Conservation (phyloP, 2,329 filamentous ascomycete genomes). For the Fusarium transvaalense region DNA sequence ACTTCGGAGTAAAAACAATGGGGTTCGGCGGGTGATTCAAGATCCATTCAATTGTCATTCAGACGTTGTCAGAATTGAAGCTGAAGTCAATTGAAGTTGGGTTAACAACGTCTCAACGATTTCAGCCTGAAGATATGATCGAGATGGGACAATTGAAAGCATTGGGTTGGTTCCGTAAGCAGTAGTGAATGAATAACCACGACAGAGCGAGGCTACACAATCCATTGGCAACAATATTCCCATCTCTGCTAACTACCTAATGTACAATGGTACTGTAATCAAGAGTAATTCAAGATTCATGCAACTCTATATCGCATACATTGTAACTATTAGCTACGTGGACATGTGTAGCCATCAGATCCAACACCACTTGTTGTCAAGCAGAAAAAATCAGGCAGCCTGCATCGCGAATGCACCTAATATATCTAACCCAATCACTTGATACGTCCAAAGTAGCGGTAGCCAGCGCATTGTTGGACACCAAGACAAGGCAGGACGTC, state of each 20-base stretch:
- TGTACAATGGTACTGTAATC: not conserved
- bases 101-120: not conserved
- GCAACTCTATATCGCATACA: not conserved
- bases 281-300: constrained; percentile 3
- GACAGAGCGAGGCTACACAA: not conserved
- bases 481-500: constrained; percentile 12
- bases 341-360: constrained; percentile 3
- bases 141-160: not conserved
- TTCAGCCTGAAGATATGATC: constrained; percentile 15
- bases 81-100: not conserved
- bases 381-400: constrained; percentile 19
- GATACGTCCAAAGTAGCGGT: constrained; percentile 26
- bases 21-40: constrained; percentile 18
- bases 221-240: not conserved
- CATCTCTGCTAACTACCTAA: not conserved
- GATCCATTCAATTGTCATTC: constrained; percentile 17
- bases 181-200: not conserved
- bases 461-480: constrained; percentile 31
- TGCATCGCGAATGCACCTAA: constrained; percentile 16
- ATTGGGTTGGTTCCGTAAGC: not conserved
- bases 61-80: not conserved
- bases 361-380: constrained; percentile 17
- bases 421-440: constrained; percentile 24
- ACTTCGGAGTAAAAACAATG: constrained; percentile 21
- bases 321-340: constrained; percentile 11